A percentile compares a stretch with the other conserved stretches of the same genome.
phyloP scores from a whole-genome alignment of 768 basidiomycete genomes.

The Lentinula edodes region DNA sequence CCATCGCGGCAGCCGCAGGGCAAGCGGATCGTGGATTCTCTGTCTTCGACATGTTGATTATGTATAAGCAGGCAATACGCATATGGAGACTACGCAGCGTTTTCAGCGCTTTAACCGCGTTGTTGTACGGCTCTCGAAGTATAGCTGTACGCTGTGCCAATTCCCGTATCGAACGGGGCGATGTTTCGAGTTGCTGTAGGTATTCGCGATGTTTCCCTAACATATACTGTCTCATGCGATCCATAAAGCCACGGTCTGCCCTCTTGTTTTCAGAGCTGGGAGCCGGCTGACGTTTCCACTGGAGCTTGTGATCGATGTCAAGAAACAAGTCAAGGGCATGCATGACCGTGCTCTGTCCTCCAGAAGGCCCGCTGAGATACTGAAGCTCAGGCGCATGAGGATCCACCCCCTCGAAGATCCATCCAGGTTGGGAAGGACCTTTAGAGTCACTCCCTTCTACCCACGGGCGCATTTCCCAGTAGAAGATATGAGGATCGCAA shows the following conservation, averaged over 20 bases:
- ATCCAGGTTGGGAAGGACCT: constrained; percentile 43
- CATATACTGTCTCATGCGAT: constrained; percentile 93
- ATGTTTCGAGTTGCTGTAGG: constrained; percentile 57
- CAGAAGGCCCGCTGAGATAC: constrained; percentile 82
- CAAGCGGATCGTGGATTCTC: constrained; percentile 38
- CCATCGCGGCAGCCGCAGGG: constrained; percentile 53
- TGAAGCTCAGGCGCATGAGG: constrained; percentile 39
- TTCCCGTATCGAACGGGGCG: constrained; percentile 58
- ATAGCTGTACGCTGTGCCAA: constrained; percentile 51
- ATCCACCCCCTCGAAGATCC: constrained; percentile 78
- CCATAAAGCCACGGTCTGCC: constrained; percentile 80
- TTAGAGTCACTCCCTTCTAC: constrained; percentile 75
- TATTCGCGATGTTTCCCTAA: constrained; percentile 87
- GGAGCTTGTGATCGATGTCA: constrained; percentile 83
- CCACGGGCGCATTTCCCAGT: constrained; percentile 90
- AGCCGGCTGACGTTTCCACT: constrained; percentile 59
- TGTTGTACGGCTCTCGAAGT: constrained; percentile 73
- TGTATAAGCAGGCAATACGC: constrained; percentile 80
- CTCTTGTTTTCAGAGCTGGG: constrained; percentile 61
- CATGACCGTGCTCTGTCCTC: constrained; percentile 91
- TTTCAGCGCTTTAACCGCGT: constrained; percentile 74
- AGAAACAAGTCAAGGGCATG: constrained; percentile 82
- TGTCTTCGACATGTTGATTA: constrained; percentile 78
- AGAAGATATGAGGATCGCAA: constrained; percentile 85
- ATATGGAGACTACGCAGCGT: constrained; percentile 84